Base-by-base conservation (phyloP, 371 early-diverging fungal genomes). In the Zancudomyces culisetae region DNA sequence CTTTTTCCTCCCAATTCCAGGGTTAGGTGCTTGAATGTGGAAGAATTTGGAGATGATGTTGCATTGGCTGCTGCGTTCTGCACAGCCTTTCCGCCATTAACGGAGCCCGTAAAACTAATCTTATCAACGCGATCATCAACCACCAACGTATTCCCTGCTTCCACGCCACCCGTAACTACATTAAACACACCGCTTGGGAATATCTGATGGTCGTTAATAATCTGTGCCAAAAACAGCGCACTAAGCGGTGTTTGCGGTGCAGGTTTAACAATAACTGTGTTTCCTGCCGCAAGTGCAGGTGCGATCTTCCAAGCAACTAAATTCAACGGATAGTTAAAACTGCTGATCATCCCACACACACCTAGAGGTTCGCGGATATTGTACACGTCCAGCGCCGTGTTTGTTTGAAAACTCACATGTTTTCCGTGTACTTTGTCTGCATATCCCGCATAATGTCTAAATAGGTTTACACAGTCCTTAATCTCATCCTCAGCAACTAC, bases 1-100 rank as follows among this genome's bases (percentile, higher is more conserved):
- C 78, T 79, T 70, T 93, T 93, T 49, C 94, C 94, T 45, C 93
- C 93, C 21, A 92, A 76, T 63, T 92, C 93, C 23, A 92, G 76
- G 26, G 83, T 75, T 23, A 84, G 72, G 19, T 74, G 64, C 62
- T 87, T 86, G 43, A 88, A 72, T 29, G 76, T 83, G 41, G 74
- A 71, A n/a, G n/a, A n/a, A n/a, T n/a, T n/a, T n/a, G n/a, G n/a
- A n/a, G n/a, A n/a, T n/a, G n/a, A n/a, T 35, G 35, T 35, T 19
- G 60, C 61, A 2, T 85, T 77, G 28, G 84, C 72, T 2, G 74
- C 64, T 27, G 71, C 71, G 64, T 81, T 71, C 45, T 90, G 73
- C 51, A 72, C 73, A 52, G 83, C 78, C 43, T 89, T 82, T n/a
- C 90, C 93, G 13, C 80, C 76, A 52, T 53, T 72, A 61, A 62